Percentiles rank a stretch among this genome's conserved stretches.
Conservation (phyloP, 1,284 basidiomycete genomes). For the Tilletia walkeri region DNA sequence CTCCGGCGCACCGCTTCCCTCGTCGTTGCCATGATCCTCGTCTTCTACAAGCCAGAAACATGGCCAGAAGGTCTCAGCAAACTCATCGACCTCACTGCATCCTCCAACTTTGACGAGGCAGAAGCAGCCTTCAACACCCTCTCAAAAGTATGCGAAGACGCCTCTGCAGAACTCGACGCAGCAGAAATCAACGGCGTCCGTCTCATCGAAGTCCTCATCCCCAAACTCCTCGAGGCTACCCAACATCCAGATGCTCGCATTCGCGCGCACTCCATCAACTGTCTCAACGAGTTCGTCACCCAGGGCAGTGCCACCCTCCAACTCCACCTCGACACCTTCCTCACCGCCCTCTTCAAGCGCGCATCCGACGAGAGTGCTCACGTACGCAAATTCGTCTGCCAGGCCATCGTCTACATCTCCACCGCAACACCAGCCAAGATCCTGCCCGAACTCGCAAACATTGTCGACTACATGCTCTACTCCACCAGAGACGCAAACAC, state of each 20-base stretch:
- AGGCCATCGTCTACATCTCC: slow-evolving; percentile 88
- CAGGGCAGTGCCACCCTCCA: slow-evolving; percentile 71
- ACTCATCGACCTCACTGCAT: slow-evolving; percentile 46
- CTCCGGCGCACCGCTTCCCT: slow-evolving; percentile 53
- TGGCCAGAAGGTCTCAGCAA: slow-evolving; percentile 51
- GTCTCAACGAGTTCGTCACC: slow-evolving; percentile 83
- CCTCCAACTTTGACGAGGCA: slow-evolving; percentile 41
- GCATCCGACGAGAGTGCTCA: slow-evolving; percentile 89
- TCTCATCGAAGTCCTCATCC: slow-evolving; percentile 60
- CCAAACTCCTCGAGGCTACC: slow-evolving; percentile 75
- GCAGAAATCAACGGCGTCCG: slow-evolving; percentile 72
- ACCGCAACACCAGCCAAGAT: slow-evolving; percentile 92
- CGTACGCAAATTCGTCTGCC: slow-evolving; percentile 91
- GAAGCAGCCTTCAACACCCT: slow-evolving; percentile 85
- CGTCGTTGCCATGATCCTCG: slow-evolving; percentile 54
- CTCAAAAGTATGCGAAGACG: slow-evolving; percentile 95
- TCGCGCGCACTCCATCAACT: slow-evolving; percentile 88
- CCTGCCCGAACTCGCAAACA: slow-evolving; percentile 89
- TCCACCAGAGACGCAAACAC: slow-evolving; percentile 90
- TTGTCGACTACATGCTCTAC: slow-evolving; percentile 98
- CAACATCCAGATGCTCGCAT: slow-evolving; percentile 79
- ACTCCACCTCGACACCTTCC: slow-evolving; percentile 87
- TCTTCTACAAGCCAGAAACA: slow-evolving; percentile 44
- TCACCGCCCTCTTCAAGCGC: slow-evolving; percentile 86
- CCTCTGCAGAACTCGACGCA: slow-evolving; percentile 83